A percentile compares a stretch with the other conserved stretches of the same genome.
These are phyloP conservation scores for Euphorbia tirucalli DNA, from an alignment of 345 rosid species.

Conservation along the genomic window DNA sequence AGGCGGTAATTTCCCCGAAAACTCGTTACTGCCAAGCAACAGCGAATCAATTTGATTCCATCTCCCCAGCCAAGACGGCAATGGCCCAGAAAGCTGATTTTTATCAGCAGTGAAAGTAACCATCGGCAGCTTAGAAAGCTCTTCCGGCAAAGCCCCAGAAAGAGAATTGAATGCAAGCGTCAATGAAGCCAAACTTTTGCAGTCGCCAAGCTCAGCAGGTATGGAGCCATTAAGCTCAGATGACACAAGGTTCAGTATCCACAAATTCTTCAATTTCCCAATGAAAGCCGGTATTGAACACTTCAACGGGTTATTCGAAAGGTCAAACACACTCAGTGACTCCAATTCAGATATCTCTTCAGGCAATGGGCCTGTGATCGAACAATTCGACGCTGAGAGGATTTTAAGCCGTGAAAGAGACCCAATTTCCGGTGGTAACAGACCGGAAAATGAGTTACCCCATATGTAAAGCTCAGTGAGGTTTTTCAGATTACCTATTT, in stretches of 20 bases:
- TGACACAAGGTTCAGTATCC: constrained; percentile 52
- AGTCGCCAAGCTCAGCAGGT: constrained; percentile 69
- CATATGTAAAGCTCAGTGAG: constrained; percentile 75
- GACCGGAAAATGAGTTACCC: constrained; percentile 59
- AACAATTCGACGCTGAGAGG: constrained; percentile 51
- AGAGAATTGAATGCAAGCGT: constrained; percentile 69
- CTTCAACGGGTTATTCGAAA: constrained; percentile 78
- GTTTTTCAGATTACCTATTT: constrained; percentile 50
- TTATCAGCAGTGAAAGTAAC: constrained; percentile 64
- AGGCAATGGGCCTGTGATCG: constrained; percentile 73
- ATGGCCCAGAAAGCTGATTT: constrained; percentile 65
- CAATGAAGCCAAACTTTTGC: constrained; percentile 58
- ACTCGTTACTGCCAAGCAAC: constrained; percentile 52
- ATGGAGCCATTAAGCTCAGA: constrained; percentile 61
- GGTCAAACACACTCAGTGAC: constrained; percentile 56
- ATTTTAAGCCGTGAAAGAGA: constrained; percentile 47
- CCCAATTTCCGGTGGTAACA: constrained; percentile 68
- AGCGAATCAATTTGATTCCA: constrained; percentile 63
- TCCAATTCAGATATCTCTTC: constrained; percentile 46
- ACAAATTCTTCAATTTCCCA: constrained; percentile 53
- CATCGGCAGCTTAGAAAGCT: constrained; percentile 58
- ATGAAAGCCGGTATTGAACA: constrained; percentile 55
- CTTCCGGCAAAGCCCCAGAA: constrained; percentile 60
- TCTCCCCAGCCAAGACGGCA: constrained; percentile 76
- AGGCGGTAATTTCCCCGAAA: constrained; percentile 55